These are phyloP conservation scores for Penstemon davidsonii DNA, from an alignment of 257 asterid species.

Conservation along the genomic window DNA sequence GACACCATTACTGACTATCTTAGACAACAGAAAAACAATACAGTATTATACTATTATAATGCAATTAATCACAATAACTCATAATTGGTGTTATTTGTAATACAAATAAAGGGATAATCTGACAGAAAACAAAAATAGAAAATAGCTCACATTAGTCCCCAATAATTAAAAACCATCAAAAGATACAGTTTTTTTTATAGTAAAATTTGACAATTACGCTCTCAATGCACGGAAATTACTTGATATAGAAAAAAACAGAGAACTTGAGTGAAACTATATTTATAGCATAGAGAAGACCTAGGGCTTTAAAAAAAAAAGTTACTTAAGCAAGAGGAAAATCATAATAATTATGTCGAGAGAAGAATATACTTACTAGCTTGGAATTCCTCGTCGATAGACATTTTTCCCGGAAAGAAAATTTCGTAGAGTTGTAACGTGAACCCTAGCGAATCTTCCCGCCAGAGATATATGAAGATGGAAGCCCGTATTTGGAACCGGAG, in stretches of 20 bases:
- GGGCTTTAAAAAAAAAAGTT: conserved; percentile 23
- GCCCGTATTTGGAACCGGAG: neutral
- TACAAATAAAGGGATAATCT: neutral
- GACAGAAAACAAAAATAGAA: neutral
- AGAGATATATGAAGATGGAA: neutral
- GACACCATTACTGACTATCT: conserved; percentile 15
- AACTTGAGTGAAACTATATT: conserved; percentile 2
- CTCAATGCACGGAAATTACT: conserved; percentile 9
- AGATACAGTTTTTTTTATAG: neutral
- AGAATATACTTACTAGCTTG: conserved; percentile 64
- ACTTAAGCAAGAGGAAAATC: conserved; percentile 6
- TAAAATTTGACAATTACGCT: neutral
- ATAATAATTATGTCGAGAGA: neutral
- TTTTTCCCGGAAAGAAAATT: conserved; percentile 10
- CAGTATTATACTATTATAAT: neutral
- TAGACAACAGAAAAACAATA: neutral
- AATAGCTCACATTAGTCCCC: conserved; percentile 4
- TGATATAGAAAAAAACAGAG: neutral
- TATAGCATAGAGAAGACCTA: conserved; percentile 21
- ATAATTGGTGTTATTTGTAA: neutral
- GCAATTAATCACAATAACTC: conserved; percentile 7
- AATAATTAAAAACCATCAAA: neutral
- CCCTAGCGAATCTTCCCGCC: conserved; percentile 5
- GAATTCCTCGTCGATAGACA: conserved; percentile 86
- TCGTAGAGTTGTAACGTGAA: neutral